Conservation (phyloP, 768 basidiomycete genomes). For the Neoboletus brunneissimus region DNA sequence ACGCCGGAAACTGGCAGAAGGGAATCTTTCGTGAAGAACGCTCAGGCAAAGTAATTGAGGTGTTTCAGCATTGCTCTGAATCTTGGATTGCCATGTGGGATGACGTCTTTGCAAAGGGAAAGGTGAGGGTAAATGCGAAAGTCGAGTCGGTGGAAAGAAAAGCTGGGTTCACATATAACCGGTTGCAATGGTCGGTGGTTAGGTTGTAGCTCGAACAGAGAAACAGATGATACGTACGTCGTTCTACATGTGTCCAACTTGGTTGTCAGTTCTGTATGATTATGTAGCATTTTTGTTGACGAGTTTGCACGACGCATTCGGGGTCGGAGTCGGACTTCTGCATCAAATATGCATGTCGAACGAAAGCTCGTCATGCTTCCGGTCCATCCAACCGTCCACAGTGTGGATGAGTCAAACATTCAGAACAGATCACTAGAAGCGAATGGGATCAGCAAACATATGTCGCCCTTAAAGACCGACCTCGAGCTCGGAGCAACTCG, state of each 20-base stretch:
- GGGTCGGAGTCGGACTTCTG: too few relatives aligned
- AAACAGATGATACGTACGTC: background rate
- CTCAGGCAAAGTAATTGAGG: background rate
- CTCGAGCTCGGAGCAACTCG: too few relatives aligned
- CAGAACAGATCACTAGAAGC: too few relatives aligned
- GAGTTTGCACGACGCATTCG: too few relatives aligned
- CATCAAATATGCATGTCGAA: too few relatives aligned
- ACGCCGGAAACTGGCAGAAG: constrained; percentile 14
- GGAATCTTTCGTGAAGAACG: background rate
- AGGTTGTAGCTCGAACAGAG: constrained; percentile 8
- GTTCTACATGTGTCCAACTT: too few relatives aligned
- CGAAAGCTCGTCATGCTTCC: too few relatives aligned
- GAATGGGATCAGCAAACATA: too few relatives aligned
- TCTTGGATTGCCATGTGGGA: constrained; percentile 41
- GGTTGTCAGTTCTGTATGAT: background rate
- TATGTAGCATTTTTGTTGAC: background rate
- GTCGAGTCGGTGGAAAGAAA: background rate
- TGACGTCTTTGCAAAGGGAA: constrained; percentile 30
- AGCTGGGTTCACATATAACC: background rate
- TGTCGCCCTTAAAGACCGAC: too few relatives aligned
- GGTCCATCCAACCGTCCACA: too few relatives aligned
- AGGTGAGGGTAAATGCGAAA: constrained; percentile 5
- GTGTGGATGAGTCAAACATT: too few relatives aligned
- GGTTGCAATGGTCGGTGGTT: constrained; percentile 27
- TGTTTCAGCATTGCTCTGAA: constrained; percentile 33